phyloP scores from a whole-genome alignment of 176 grass and related monocot genomes.

The Triticum timopheevii region DNA sequence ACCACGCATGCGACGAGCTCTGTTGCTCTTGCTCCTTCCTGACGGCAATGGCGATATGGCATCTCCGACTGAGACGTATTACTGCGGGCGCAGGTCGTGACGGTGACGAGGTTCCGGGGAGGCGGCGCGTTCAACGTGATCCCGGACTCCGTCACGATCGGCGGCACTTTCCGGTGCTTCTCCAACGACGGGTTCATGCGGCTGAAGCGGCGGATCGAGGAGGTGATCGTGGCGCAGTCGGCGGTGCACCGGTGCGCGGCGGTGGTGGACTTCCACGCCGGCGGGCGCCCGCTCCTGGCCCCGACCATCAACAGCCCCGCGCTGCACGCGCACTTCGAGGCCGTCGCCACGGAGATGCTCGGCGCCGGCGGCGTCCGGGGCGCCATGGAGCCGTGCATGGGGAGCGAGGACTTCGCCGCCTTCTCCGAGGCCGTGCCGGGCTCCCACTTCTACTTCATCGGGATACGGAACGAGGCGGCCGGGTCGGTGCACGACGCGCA shows the following conservation, averaged over 20 bases:
- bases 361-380: slow-evolving; percentile 42
- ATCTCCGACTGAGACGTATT: neutral
- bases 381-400: slow-evolving; percentile 52
- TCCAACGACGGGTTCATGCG: slow-evolving; percentile 61
- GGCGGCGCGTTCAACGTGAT: slow-evolving; percentile 80
- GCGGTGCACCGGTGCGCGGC: slow-evolving; percentile 77
- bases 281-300: slow-evolving; percentile 48
- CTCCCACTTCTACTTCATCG: slow-evolving; percentile 83
- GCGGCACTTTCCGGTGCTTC: slow-evolving; percentile 91
- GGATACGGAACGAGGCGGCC: slow-evolving; percentile 36
- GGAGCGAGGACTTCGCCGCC: slow-evolving; percentile 78
- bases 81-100: slow-evolving; percentile 57
- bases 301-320: slow-evolving; percentile 54
- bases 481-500: slow-evolving; percentile 41
- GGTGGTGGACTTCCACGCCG: slow-evolving; percentile 49
- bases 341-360: slow-evolving; percentile 54
- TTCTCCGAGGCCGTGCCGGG: slow-evolving; percentile 62
- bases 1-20: neutral
- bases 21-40: neutral
- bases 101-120: slow-evolving; percentile 74
- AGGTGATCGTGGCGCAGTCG: slow-evolving; percentile 81
- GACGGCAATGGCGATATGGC: neutral
- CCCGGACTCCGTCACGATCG: slow-evolving; percentile 80
- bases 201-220: slow-evolving; percentile 80
- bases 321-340: slow-evolving; percentile 64